These are phyloP conservation scores for Fonsecaea erecta DNA, from an alignment of 2,329 filamentous ascomycete species.

Conservation along the genomic window DNA sequence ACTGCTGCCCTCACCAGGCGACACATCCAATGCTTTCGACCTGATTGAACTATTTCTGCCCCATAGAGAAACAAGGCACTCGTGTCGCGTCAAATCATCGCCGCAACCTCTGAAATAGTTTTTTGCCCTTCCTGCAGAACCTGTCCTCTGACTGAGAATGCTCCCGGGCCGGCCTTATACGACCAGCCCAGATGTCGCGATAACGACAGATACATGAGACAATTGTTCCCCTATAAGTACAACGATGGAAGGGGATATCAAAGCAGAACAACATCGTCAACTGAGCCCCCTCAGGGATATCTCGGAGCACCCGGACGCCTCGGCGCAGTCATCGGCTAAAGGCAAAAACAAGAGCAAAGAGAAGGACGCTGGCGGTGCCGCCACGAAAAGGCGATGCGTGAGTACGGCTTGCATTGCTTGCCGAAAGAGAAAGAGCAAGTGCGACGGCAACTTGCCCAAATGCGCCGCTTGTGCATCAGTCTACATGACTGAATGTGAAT, in stretches of 20 bases:
- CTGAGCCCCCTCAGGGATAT: slow-evolving; percentile 1
- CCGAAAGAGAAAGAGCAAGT: slow-evolving; percentile 80
- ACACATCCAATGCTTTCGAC: background rate
- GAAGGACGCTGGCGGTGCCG: slow-evolving; percentile 39
- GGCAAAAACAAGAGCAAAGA: slow-evolving; percentile 42
- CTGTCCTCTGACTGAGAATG: background rate
- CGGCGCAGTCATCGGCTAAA: slow-evolving; percentile 28
- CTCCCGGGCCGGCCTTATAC: background rate
- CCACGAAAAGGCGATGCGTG: slow-evolving; percentile 72
- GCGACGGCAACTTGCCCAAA: slow-evolving; percentile 86
- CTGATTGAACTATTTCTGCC: background rate
- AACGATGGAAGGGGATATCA: slow-evolving; percentile 20
- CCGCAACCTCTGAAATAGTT: background rate
- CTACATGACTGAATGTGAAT: slow-evolving; percentile 77
- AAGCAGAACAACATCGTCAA: slow-evolving; percentile 16
- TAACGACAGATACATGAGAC: background rate
- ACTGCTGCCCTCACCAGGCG: background rate
- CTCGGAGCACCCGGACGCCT: slow-evolving; percentile 10
- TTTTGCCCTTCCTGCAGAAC: background rate
- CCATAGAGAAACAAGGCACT: background rate
- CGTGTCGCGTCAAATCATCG: background rate
- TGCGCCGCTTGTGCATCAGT: slow-evolving; percentile 97
- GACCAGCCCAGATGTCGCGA: slow-evolving; percentile 4
- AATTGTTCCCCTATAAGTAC: background rate
- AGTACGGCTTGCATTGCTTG: slow-evolving; percentile 85